A percentile compares a stretch with the other conserved stretches of the same genome.
phyloP scores from a whole-genome alignment of 441 rosid genomes.

The Pelargonium cotyledonis region DNA sequence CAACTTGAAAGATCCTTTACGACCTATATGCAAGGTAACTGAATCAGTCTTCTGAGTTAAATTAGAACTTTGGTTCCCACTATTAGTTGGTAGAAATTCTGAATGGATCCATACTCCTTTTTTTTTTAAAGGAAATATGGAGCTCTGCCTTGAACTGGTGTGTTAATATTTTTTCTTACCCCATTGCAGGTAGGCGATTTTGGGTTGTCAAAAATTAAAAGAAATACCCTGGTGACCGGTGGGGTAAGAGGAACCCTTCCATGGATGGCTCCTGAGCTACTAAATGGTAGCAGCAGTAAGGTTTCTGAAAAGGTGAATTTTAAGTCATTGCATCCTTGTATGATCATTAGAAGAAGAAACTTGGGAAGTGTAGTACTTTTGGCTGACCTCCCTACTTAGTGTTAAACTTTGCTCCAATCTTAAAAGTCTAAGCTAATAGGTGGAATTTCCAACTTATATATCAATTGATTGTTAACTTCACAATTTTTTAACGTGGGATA shows the following conservation, averaged over 20 bases:
- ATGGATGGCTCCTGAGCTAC: slow-evolving; percentile 31
- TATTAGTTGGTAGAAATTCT: neutral
- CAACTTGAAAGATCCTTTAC: slow-evolving; percentile 70
- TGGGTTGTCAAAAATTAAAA: slow-evolving; percentile 66
- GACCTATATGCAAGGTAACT: slow-evolving; percentile 65
- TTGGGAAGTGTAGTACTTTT: neutral
- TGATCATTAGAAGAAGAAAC: slow-evolving; percentile 7
- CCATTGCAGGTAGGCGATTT: slow-evolving; percentile 52
- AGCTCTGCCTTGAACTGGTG: neutral
- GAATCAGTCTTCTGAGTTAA: neutral
- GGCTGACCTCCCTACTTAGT: neutral
- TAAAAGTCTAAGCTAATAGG: no score
- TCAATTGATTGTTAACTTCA: no score
- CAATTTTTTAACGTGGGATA: no score
- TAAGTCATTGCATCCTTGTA: neutral
- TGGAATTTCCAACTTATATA: no score
- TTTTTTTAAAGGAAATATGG: neutral
- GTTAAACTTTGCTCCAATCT: neutral
- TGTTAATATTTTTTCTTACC: neutral
- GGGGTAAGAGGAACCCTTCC: slow-evolving; percentile 73
- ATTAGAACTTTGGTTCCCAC: neutral
- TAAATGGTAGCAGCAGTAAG: slow-evolving; percentile 51
- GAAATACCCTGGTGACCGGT: slow-evolving; percentile 61
- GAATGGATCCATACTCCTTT: no score
- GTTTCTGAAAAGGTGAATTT: slow-evolving; percentile 54